Percentiles rank a stretch among this genome's conserved stretches.
Evolutionary conservation across 1,139 yeast genomes (phyloP).

Genomic region (Eremothecium cymbalariae): DNA sequence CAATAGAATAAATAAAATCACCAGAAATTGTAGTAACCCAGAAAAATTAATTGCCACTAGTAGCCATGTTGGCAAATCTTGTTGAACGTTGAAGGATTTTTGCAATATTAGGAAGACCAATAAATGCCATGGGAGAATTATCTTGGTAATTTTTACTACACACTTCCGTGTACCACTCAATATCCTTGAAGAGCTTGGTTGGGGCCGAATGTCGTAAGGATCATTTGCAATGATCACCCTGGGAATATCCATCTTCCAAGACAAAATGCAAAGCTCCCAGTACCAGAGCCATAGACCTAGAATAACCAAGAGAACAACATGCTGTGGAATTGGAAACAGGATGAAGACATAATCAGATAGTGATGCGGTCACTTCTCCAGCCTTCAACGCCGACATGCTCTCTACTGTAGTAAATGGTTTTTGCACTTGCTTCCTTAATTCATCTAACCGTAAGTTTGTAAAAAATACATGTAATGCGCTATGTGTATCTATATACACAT

Average conservation of each 20-base stretch:
- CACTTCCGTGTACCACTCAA: constrained; percentile 19
- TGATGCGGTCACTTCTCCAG: too few species aligned
- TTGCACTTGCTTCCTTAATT: too few species aligned
- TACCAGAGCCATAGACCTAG: constrained; percentile 48
- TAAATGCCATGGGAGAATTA: constrained; percentile 27
- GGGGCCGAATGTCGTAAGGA: constrained; percentile 23
- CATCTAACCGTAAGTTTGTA: too few species aligned
- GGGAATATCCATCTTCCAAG: constrained; percentile 36
- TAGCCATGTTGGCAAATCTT: constrained; percentile 9
- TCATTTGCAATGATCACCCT: constrained; percentile 33
- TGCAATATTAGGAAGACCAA: constrained; percentile 13
- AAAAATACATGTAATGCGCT: too few species aligned
- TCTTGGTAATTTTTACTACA: constrained; percentile 25
- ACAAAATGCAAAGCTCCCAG: constrained; percentile 35
- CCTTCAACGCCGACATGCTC: too few species aligned
- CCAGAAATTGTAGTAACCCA: constrained; percentile 14
- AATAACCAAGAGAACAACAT: constrained; percentile 38
- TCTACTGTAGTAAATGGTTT: too few species aligned
- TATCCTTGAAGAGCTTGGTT: constrained; percentile 23
- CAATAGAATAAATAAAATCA: constrained; percentile 14
- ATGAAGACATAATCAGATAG: neutral
- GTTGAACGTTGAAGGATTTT: constrained; percentile 10
- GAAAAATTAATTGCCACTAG: constrained; percentile 9
- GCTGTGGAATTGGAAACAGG: constrained; percentile 41
- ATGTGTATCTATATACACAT: too few species aligned